A percentile compares a stretch with the other conserved stretches of the same genome.
Conservation (phyloP, 2,329 filamentous ascomycete species). For the Penicillium janthinellum region DNA sequence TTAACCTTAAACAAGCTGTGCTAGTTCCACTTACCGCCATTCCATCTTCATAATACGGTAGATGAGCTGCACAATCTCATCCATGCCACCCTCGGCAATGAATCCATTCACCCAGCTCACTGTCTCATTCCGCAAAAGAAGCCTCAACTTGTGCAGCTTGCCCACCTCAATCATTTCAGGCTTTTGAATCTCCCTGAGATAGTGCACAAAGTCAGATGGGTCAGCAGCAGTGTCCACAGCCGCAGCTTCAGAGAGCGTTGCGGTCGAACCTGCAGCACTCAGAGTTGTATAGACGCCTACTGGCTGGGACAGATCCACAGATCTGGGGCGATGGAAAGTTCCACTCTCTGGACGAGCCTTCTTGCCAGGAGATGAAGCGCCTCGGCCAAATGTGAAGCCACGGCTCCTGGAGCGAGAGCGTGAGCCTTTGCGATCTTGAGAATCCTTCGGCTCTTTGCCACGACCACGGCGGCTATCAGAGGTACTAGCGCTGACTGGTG, state of each 20-base stretch:
- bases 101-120: conserved; percentile 95
- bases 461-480: conserved; percentile 41
- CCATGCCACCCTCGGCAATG: conserved; percentile 86
- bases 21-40: conserved; percentile 71
- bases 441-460: conserved; percentile 46
- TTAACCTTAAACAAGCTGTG: too few relatives aligned
- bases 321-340: conserved; percentile 69
- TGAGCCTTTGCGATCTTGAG: conserved; percentile 49
- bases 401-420: conserved; percentile 63
- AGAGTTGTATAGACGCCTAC: conserved; percentile 58
- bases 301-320: conserved; percentile 67
- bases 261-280: conserved; percentile 58
- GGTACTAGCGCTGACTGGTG: conserved; percentile 48
- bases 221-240: conserved; percentile 74
- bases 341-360: conserved; percentile 69
- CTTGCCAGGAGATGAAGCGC: conserved; percentile 71
- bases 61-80: conserved; percentile 81
- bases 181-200: conserved; percentile 77
- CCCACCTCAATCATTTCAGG: conserved; percentile 88
- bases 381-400: conserved; percentile 76
- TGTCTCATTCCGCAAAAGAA: conserved; percentile 89
- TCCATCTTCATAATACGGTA: conserved; percentile 94
- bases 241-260: conserved; percentile 59
- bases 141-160: conserved; percentile 86
- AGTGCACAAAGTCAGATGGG: conserved; percentile 82